Base-by-base conservation (phyloP, 2,329 filamentous ascomycete genomes). In the Fonsecaea multimorphosa region DNA sequence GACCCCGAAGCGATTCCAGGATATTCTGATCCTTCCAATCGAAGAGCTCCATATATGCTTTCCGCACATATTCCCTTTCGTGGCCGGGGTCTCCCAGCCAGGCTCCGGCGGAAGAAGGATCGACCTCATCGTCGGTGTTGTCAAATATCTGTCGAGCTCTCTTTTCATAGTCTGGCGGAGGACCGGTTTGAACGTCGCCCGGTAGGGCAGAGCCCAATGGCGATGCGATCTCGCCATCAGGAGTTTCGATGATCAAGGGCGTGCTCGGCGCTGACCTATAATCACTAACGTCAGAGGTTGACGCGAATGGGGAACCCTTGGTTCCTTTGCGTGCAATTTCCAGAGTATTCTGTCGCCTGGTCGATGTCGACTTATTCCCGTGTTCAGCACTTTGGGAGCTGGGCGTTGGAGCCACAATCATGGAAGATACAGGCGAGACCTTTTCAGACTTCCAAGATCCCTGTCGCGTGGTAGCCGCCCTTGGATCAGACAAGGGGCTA, bases 1-100 rank as follows among this genome's bases (percentile, higher is more conserved):
- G 84, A 66, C 89, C 86, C 29, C 95, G 88, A 69, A 98, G 83
- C 7, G 91, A 88, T 40, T 85, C 83, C 16, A 98, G 84, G 55
- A 98, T 89, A 76, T 91, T 96, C 73, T 91, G 84, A 72, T 90
- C 89, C 7, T 86, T 82, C 81, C 95, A 98, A 75, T 97, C 90
- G 76, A 94, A 97, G 11, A 97, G 82, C 67, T 92, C 89, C 90
- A 99, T 96, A 78, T 97, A 99, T 0, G 94, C 94, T 70, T 83
- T 83, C 56, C 88, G 79, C n/a, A 85, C 81, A 63, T 80, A 79
- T 49, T 79, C 79, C 72, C 85, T 85, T 51, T 84, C 80, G 7
- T 81, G 76, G 14, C 83, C 84, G 29, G 81, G 76, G 70, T 95
- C 92, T 72, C 95, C 95, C 78, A 97, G 89, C 89, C 92, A 96